A percentile compares a stretch with the other conserved stretches of the same genome.
Evolutionary conservation across 2,329 filamentous ascomycete species (phyloP).

Genomic region (Colletotrichum tofieldiae): DNA sequence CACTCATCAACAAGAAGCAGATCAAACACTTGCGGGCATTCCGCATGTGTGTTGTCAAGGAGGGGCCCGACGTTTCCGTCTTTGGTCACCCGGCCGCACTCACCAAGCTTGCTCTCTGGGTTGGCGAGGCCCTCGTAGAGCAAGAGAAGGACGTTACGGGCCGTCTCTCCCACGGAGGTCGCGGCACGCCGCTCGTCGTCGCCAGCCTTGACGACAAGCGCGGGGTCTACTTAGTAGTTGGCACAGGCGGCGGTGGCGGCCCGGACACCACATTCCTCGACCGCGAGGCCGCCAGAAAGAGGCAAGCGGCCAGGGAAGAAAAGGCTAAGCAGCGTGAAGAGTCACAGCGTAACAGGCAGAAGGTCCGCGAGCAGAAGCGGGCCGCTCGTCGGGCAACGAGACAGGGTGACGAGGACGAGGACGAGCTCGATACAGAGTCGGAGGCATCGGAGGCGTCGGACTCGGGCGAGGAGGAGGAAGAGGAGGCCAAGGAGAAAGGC

Average conservation of each 20-base stretch:
- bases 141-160: constrained; percentile 86
- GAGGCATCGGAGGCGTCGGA: constrained; percentile 56
- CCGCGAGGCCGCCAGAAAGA: constrained; percentile 75
- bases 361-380: constrained; percentile 73
- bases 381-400: constrained; percentile 67
- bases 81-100: constrained; percentile 95
- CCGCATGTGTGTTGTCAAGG: constrained; percentile 95
- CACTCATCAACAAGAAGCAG: constrained; percentile 92
- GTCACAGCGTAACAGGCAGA: constrained; percentile 69
- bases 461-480: constrained; percentile 69
- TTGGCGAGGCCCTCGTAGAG: constrained; percentile 91
- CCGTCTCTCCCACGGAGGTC: constrained; percentile 76
- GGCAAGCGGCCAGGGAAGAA: constrained; percentile 73
- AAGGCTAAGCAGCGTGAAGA: constrained; percentile 76
- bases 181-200: constrained; percentile 89
- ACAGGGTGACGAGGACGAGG: constrained; percentile 65
- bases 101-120: constrained; percentile 94
- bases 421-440: constrained; percentile 63
- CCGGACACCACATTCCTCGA: constrained; percentile 80
- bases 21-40: constrained; percentile 94
- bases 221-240: constrained; percentile 92
- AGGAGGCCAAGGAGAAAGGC: constrained; percentile 72
- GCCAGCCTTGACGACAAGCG: constrained; percentile 90
- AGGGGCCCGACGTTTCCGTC: constrained; percentile 90
- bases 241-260: constrained; percentile 88